phyloP scores from a whole-genome alignment of 768 basidiomycete species.

The Agaricus sinodeliciosus region DNA sequence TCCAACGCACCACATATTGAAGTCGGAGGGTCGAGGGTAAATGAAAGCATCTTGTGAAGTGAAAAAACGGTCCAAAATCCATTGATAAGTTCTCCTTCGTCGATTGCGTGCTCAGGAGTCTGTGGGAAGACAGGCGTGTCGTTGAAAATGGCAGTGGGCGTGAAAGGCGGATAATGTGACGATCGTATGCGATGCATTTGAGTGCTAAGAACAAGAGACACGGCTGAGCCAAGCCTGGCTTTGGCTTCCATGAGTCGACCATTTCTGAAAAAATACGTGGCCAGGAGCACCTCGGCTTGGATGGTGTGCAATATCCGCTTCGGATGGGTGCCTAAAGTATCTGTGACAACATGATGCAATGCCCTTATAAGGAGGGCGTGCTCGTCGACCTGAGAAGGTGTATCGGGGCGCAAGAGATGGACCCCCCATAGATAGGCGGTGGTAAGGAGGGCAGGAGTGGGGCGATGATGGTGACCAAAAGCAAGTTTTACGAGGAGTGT shows the following conservation, averaged over 20 bases:
- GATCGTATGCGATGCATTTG: constrained; percentile 43
- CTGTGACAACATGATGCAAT: constrained; percentile 38
- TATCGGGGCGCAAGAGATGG: constrained; percentile 31
- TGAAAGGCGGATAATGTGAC: constrained; percentile 26
- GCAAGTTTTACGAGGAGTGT: constrained; percentile 38
- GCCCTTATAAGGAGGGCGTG: constrained; percentile 42
- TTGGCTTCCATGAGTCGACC: constrained; percentile 58
- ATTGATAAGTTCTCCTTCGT: constrained; percentile 61
- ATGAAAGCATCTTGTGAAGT: constrained; percentile 51
- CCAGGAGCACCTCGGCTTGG: constrained; percentile 59
- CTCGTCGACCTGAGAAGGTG: constrained; percentile 35
- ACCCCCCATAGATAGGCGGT: constrained; percentile 48
- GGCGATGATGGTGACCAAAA: constrained; percentile 40
- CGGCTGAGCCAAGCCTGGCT: constrained; percentile 46
- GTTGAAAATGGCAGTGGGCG: constrained; percentile 31
- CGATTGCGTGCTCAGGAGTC: constrained; percentile 38
- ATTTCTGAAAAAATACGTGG: constrained; percentile 57
- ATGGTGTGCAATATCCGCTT: constrained; percentile 45
- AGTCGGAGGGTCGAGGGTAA: constrained; percentile 44
- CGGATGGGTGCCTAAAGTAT: constrained; percentile 41
- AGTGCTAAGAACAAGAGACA: constrained; percentile 39
- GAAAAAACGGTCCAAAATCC: constrained; percentile 59
- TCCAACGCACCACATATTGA: constrained; percentile 51
- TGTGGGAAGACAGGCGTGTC: constrained; percentile 35
- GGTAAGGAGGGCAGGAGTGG: constrained; percentile 42